Evolutionary conservation across 2,329 filamentous ascomycete genomes (phyloP).

Genomic region (Shiraia bambusicola): DNA sequence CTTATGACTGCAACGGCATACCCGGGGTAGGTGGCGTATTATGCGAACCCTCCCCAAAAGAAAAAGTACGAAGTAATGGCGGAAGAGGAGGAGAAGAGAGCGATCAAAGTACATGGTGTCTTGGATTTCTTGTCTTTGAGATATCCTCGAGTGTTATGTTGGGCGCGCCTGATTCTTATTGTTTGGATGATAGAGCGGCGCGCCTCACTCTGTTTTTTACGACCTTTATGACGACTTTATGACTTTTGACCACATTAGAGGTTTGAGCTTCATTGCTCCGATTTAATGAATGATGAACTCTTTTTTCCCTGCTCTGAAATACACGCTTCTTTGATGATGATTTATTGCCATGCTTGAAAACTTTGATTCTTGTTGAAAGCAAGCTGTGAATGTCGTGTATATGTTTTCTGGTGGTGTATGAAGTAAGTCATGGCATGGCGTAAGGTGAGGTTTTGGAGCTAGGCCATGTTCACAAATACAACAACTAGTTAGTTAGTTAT

Average conservation of each 20-base stretch:
- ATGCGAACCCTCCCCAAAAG: not conserved
- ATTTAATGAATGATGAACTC: constrained; percentile 6
- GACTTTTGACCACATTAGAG: constrained; percentile 27
- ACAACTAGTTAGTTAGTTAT: no score
- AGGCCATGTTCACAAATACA: no score
- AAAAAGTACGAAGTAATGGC: constrained; percentile 7
- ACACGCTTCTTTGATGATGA: no score
- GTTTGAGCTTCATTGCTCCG: constrained; percentile 4
- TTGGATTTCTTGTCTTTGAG: constrained; percentile 20
- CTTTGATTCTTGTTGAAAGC: no score
- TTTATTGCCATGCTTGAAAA: no score
- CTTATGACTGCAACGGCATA: constrained; percentile 29
- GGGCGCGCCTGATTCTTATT: constrained; percentile 21
- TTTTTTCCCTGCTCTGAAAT: no score
- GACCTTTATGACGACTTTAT: constrained; percentile 36
- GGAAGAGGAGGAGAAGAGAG: constrained; percentile 15
- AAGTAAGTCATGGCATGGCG: no score
- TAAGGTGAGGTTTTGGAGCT: no score
- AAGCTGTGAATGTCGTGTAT: no score
- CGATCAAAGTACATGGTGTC: constrained; percentile 19
- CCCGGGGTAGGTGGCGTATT: constrained; percentile 22
- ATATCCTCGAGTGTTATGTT: constrained; percentile 42
- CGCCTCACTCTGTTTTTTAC: constrained; percentile 43
- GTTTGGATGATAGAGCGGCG: not conserved
- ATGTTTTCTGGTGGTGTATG: no score